phyloP scores from a whole-genome alignment of 139 green algal species.

The Chlorella vulgaris region DNA sequence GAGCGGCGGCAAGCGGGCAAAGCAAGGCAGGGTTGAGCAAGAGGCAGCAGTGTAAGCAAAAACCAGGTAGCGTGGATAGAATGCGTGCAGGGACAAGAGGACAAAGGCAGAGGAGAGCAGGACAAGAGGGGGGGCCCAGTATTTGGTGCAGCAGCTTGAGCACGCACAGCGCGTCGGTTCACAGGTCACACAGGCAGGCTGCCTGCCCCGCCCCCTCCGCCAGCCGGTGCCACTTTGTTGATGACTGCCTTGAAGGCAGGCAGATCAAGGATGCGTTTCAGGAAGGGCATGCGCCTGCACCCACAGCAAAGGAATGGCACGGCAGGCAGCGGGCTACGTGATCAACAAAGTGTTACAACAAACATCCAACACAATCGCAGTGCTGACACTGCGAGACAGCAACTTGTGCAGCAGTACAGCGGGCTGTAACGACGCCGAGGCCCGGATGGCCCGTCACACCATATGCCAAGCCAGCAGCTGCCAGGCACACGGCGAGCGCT shows the following conservation, averaged over 20 bases:
- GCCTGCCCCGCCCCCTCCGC: no score
- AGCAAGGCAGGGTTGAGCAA: not conserved
- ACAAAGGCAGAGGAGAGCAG: not conserved
- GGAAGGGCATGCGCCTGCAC: slow-evolving; percentile 63
- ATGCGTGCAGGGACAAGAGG: not conserved
- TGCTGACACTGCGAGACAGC: not conserved
- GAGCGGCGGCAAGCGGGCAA: not conserved
- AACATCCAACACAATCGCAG: no score
- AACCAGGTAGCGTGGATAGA: not conserved
- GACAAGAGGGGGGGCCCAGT: not conserved
- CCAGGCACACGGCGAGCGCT: not conserved
- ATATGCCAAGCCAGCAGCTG: no score
- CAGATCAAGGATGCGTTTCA: slow-evolving; percentile 80
- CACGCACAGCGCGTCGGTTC: not conserved
- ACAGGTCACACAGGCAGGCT: slow-evolving; percentile 34
- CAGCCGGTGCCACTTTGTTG: slow-evolving; percentile 65
- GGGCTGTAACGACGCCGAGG: no score
- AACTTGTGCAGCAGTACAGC: not conserved
- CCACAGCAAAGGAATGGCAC: no score
- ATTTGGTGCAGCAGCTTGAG: not conserved
- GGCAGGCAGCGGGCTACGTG: no score
- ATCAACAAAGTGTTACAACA: no score
- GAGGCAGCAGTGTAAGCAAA: not conserved
- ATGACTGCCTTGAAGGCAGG: slow-evolving; percentile 80
- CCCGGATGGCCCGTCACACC: no score